A percentile compares a stretch with the other conserved stretches of the same genome.
Evolutionary conservation across 2,329 filamentous ascomycete species (phyloP).

Genomic region (Colletotrichum falcatum): DNA sequence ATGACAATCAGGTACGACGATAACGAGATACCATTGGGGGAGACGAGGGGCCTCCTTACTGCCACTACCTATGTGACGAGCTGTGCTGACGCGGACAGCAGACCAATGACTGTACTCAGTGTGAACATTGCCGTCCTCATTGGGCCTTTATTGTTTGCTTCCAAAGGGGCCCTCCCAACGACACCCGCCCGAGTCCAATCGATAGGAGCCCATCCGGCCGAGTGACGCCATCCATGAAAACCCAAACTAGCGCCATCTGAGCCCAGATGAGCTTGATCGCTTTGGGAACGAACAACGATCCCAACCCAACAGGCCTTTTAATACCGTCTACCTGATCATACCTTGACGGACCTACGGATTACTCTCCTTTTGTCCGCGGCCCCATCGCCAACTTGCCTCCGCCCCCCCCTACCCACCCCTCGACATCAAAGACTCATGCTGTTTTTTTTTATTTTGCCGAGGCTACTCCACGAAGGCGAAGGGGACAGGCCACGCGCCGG

Average conservation of each 20-base stretch:
- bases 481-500: not conserved
- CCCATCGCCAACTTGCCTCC: not conserved
- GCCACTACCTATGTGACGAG: no score
- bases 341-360: conserved; percentile 30
- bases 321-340: conserved; percentile 27
- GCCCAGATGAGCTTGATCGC: not conserved
- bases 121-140: conserved; percentile 11
- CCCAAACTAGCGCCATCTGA: not conserved
- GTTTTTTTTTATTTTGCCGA: no score
- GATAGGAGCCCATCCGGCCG: not conserved
- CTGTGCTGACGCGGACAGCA: not conserved
- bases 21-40: conserved; percentile 16
- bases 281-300: not conserved
- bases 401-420: not conserved
- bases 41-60: not conserved
- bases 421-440: not conserved
- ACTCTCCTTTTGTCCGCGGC: conserved; percentile 7
- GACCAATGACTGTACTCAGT: not conserved
- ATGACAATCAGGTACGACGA: conserved; percentile 16
- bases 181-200: not conserved
- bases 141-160: conserved; percentile 6
- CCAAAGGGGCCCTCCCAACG: no score
- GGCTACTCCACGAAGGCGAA: no score
- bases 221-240: not conserved
- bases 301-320: not conserved